A percentile compares a stretch with the other conserved stretches of the same genome.
Evolutionary conservation across 2,329 filamentous ascomycete genomes (phyloP).

Genomic region (Cladosporium sp.): DNA sequence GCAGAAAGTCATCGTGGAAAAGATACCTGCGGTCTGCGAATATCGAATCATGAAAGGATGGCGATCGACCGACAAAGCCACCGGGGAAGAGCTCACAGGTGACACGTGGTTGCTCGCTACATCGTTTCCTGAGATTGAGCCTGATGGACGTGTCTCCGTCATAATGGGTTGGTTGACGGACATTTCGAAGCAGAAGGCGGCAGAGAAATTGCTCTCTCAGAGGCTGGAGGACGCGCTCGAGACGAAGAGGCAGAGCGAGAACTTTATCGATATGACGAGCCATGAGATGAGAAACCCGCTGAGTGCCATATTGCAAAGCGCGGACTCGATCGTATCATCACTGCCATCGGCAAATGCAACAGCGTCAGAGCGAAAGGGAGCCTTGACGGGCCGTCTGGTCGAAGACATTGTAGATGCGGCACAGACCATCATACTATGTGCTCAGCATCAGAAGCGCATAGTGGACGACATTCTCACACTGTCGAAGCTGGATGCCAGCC

Average conservation of each 20-base stretch:
- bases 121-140: constrained; percentile 21
- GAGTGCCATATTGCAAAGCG: constrained; percentile 37
- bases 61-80: constrained; percentile 12
- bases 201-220: constrained; percentile 29
- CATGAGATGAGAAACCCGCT: constrained; percentile 42
- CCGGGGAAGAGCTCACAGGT: constrained; percentile 2
- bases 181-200: constrained; percentile 27
- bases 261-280: constrained; percentile 30
- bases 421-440: constrained; percentile 26
- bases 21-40: constrained; percentile 12
- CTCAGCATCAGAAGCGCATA: constrained; percentile 33
- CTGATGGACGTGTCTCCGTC: constrained; percentile 19
- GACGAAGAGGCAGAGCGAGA: constrained; percentile 25
- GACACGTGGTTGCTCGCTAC: constrained; percentile 17
- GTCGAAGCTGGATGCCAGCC: constrained; percentile 30
- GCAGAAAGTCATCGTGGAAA: constrained; percentile 10
- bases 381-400: constrained; percentile 1
- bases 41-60: constrained; percentile 15
- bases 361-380: constrained; percentile 7
- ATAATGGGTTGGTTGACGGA: constrained; percentile 23
- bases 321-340: constrained; percentile 32
- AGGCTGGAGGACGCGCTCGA: constrained; percentile 19
- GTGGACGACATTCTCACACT: constrained; percentile 44
- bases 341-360: constrained; percentile 26
- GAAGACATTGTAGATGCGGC: constrained; percentile 20